A percentile compares a stretch with the other conserved stretches of the same genome.
Conservation (phyloP, 345 rosid genomes). For the Salix dunnii region DNA sequence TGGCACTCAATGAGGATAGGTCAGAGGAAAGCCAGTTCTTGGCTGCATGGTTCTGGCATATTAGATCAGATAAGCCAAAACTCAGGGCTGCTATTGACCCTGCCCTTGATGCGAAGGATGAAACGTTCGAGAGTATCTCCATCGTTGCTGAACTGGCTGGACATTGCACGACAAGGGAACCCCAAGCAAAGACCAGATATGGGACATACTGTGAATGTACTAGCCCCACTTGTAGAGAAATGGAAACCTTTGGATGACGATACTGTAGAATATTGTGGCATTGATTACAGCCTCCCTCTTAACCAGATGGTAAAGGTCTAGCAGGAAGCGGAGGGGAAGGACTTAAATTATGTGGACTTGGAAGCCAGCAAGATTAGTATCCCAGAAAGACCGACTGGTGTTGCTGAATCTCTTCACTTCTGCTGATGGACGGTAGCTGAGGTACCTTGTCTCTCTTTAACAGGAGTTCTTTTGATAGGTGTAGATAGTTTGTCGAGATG, state of each 20-base stretch:
- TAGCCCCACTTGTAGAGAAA: slow-evolving; percentile 64
- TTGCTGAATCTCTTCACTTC: slow-evolving; percentile 77
- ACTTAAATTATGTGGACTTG: slow-evolving; percentile 45
- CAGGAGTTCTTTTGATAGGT: slow-evolving; percentile 9
- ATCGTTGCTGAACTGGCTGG: slow-evolving; percentile 64
- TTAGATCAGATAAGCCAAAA: slow-evolving; percentile 53
- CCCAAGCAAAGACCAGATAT: slow-evolving; percentile 72
- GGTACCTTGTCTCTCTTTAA: background rate
- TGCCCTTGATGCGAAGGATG: slow-evolving; percentile 46
- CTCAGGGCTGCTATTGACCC: slow-evolving; percentile 59
- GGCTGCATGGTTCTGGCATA: slow-evolving; percentile 69
- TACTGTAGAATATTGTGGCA: slow-evolving; percentile 58
- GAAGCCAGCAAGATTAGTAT: slow-evolving; percentile 72
- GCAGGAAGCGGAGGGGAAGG: slow-evolving; percentile 80
- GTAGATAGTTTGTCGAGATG: slow-evolving; percentile 32
- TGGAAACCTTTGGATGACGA: slow-evolving; percentile 66
- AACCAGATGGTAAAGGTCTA: slow-evolving; percentile 77
- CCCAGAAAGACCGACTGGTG: slow-evolving; percentile 65
- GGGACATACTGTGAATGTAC: slow-evolving; percentile 66
- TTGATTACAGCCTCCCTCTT: slow-evolving; percentile 73
- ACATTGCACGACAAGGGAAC: slow-evolving; percentile 76
- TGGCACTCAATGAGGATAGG: slow-evolving; percentile 67
- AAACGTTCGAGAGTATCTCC: slow-evolving; percentile 52
- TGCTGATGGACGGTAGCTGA: slow-evolving; percentile 55
- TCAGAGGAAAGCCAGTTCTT: slow-evolving; percentile 73